Percentiles rank a stretch among this genome's conserved stretches.
These are phyloP conservation scores for Fusarium musae DNA, from an alignment of 2,329 filamentous ascomycete species.

Conservation along the genomic window DNA sequence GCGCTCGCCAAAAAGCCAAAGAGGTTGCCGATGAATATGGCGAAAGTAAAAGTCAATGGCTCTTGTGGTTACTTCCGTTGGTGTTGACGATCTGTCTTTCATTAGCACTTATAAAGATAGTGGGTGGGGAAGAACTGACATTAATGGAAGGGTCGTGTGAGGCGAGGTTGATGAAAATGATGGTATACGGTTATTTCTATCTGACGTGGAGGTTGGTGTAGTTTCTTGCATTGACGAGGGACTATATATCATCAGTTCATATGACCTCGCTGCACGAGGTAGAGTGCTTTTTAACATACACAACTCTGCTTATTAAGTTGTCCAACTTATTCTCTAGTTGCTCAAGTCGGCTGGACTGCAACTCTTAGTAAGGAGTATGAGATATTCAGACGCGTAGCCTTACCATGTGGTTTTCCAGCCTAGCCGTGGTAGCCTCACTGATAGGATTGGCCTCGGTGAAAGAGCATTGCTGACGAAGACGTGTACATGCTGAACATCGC, in stretches of 20 bases:
- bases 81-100: fast-evolving
- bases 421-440: background rate
- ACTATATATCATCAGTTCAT: background rate
- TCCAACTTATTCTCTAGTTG: conserved; percentile 33
- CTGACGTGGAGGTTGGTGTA: background rate
- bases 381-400: fast-evolving
- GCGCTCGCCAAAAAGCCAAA: conserved; percentile 18
- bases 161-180: background rate
- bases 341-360: conserved; percentile 9
- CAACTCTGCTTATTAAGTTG: conserved; percentile 12
- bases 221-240: background rate
- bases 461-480: conserved; percentile 10
- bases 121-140: background rate
- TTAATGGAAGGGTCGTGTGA: background rate
- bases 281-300: background rate
- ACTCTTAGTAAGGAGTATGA: background rate
- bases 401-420: conserved; percentile 6
- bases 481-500: conserved; percentile 25
- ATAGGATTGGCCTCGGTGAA: background rate
- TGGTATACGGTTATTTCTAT: background rate
- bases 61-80: background rate
- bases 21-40: conserved; percentile 23
- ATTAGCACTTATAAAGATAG: fast-evolving
- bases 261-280: fast-evolving
- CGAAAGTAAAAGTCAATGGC: conserved; percentile 24